phyloP scores from a whole-genome alignment of 768 basidiomycete species.

The Candolleomyces aberdarensis region DNA sequence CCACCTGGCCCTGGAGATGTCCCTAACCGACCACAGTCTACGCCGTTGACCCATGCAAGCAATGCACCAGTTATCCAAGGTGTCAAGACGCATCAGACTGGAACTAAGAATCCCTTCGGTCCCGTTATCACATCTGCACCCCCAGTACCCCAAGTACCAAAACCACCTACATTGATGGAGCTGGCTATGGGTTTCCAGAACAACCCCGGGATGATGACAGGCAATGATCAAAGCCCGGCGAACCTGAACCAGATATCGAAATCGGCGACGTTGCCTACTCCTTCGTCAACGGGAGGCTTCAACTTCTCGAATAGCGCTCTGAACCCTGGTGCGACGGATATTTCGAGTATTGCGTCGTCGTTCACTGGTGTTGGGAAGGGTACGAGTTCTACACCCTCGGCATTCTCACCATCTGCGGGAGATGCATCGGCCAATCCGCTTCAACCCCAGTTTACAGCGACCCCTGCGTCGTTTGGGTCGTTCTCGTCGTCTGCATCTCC shows the following conservation, averaged over 20 bases:
- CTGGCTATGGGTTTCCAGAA: constrained; percentile 49
- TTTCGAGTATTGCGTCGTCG: constrained; percentile 71
- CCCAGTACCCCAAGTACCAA: constrained; percentile 54
- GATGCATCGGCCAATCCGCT: not conserved
- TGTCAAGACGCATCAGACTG: constrained; percentile 86
- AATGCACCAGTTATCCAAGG: constrained; percentile 50
- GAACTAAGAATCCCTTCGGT: constrained; percentile 94
- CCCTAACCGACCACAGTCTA: constrained; percentile 67
- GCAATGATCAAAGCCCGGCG: constrained; percentile 6
- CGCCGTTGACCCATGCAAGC: constrained; percentile 52
- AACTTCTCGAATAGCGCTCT: constrained; percentile 39
- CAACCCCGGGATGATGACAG: not conserved
- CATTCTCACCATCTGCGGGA: no score
- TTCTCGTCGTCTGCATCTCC: not conserved
- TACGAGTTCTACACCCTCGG: no score
- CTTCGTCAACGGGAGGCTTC: constrained; percentile 25
- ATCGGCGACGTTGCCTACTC: constrained; percentile 22
- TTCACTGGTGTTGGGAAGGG: constrained; percentile 33
- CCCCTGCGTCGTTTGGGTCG: not conserved
- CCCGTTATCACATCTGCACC: constrained; percentile 54
- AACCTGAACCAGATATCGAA: constrained; percentile 14
- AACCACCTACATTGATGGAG: constrained; percentile 79
- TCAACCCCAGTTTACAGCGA: not conserved
- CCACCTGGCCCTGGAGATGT: constrained; percentile 21
- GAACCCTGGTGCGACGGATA: constrained; percentile 47